Conservation (phyloP, 2,329 filamentous ascomycete genomes). For the Pseudocercospora cruenta region DNA sequence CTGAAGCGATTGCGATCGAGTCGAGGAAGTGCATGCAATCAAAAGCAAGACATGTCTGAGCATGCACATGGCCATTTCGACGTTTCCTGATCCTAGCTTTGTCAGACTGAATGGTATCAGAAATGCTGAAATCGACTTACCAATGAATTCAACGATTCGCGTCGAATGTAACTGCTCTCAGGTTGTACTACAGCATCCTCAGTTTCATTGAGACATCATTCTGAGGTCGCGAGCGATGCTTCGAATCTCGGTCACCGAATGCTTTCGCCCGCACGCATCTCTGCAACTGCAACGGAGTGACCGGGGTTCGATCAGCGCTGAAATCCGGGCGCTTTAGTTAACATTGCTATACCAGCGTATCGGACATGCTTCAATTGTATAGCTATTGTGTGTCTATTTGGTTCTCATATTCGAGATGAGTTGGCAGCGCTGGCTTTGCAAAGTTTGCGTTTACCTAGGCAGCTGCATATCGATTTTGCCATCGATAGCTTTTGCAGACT, state of each 20-base stretch:
- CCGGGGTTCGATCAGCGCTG: neutral
- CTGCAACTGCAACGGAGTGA: neutral
- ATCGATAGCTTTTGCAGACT: too few species aligned
- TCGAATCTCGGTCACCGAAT: neutral
- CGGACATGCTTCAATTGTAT: neutral
- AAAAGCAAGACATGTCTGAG: neutral
- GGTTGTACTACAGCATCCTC: neutral
- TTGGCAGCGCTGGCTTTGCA: neutral
- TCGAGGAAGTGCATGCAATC: neutral
- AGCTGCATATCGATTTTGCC: too few species aligned
- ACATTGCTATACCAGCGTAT: neutral
- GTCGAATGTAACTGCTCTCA: neutral
- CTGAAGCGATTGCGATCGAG: neutral
- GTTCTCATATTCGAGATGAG: neutral
- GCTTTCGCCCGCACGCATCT: neutral
- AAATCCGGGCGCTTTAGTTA: neutral
- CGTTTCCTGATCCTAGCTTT: neutral
- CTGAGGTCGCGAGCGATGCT: neutral
- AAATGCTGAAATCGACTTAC: neutral
- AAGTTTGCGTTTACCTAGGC: too few species aligned
- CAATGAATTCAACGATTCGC: neutral
- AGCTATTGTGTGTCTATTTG: neutral
- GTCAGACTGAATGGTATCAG: neutral
- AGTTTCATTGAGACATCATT: neutral
- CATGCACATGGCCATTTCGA: neutral